A percentile compares a stretch with the other conserved stretches of the same genome.
Conservation (phyloP, 306 rosid species). For the Oemleria cerasiformis region DNA sequence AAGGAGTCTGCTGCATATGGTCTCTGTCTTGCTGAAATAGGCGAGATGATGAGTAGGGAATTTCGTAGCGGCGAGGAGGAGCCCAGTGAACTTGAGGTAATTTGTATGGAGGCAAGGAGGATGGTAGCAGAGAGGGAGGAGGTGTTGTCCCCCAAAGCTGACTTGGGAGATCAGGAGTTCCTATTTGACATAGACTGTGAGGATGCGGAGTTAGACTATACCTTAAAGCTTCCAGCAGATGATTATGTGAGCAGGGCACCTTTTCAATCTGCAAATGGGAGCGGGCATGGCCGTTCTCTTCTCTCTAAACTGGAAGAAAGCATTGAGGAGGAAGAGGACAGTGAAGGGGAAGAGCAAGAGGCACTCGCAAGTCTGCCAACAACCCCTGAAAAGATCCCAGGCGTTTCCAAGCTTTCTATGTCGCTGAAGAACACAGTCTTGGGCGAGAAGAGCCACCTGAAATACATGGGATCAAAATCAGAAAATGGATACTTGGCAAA, state of each 20-base stretch:
- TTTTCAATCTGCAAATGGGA: constrained; percentile 41
- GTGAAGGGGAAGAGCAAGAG: constrained; percentile 46
- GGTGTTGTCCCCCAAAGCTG: constrained; percentile 53
- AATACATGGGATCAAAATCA: constrained; percentile 40
- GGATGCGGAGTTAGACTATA: constrained; percentile 40
- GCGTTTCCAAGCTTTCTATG: constrained; percentile 50
- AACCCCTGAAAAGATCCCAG: constrained; percentile 33
- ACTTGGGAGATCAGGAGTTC: constrained; percentile 49
- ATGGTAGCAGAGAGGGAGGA: constrained; percentile 70
- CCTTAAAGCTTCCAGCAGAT: constrained; percentile 33
- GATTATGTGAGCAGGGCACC: constrained; percentile 39
- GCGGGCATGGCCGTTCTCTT: constrained; percentile 45
- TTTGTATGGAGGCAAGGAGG: constrained; percentile 83
- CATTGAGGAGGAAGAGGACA: constrained; percentile 71
- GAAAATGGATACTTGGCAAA: constrained; percentile 48
- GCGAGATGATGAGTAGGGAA: constrained; percentile 98
- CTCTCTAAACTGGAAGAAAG: constrained; percentile 84
- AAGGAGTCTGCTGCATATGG: constrained; percentile 78
- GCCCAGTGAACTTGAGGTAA: constrained; percentile 90
- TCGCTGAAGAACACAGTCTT: constrained; percentile 57
- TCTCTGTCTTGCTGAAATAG: constrained; percentile 89
- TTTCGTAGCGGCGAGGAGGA: constrained; percentile 83
- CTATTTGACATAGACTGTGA: constrained; percentile 73
- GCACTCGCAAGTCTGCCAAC: constrained; percentile 24
- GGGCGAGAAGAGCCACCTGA: constrained; percentile 55